phyloP scores from a whole-genome alignment of 2,329 filamentous ascomycete species.

The Calonectria henricotiae region DNA sequence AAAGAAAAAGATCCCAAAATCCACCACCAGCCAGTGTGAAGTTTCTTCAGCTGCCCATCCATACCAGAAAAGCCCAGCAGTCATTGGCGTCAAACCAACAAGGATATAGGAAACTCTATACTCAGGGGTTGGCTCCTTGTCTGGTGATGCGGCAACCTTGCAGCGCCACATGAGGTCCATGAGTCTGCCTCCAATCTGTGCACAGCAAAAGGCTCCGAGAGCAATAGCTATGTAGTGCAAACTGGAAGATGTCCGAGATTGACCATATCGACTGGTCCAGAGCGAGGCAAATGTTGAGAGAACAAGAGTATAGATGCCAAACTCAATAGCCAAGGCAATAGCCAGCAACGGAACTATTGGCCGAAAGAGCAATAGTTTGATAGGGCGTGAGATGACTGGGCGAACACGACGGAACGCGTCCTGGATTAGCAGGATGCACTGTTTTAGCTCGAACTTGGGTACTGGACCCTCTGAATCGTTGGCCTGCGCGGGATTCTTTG shows the following conservation, averaged over 20 bases:
- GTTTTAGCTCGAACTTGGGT: background rate
- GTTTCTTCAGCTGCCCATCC: constrained; percentile 66
- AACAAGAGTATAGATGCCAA: constrained; percentile 68
- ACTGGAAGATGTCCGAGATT: constrained; percentile 62
- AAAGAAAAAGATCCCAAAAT: constrained; percentile 71
- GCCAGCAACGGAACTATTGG: constrained; percentile 67
- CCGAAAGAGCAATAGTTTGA: constrained; percentile 59
- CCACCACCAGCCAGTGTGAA: constrained; percentile 72
- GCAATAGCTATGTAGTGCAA: constrained; percentile 70
- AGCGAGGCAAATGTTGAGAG: constrained; percentile 69
- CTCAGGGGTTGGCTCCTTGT: constrained; percentile 58
- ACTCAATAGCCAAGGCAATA: constrained; percentile 64
- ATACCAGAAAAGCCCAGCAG: constrained; percentile 59
- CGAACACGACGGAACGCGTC: constrained; percentile 1
- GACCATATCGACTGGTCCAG: constrained; percentile 64
- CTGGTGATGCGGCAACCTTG: constrained; percentile 29
- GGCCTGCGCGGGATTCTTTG: background rate
- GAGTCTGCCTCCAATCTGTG: constrained; percentile 56
- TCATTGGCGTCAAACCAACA: constrained; percentile 64
- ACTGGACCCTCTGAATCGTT: background rate
- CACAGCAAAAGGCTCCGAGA: constrained; percentile 60
- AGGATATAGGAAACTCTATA: constrained; percentile 70
- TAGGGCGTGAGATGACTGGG: constrained; percentile 1
- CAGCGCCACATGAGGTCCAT: constrained; percentile 60
- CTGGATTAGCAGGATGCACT: background rate